Evolutionary conservation across 805 yeast genomes (phyloP).

Genomic region (Candida ficus): DNA sequence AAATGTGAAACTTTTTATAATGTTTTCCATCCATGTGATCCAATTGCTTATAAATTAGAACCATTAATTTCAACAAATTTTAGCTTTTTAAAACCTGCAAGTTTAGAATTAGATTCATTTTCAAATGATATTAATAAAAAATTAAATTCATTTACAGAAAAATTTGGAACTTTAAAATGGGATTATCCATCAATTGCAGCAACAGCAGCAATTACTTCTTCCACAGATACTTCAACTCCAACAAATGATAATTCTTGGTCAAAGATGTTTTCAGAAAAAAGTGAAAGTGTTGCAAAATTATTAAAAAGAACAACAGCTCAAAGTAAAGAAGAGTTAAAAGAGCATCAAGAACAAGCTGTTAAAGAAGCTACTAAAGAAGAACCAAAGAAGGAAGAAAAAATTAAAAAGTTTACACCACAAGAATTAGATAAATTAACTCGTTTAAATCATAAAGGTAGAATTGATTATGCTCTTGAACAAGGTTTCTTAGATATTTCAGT

Average conservation of each 20-base stretch:
- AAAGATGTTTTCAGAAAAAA: not conserved
- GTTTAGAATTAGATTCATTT: slow-evolving; percentile 1
- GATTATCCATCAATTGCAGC: slow-evolving; percentile 1
- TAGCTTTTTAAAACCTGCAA: slow-evolving; percentile 6
- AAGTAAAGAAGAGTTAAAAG: not conserved
- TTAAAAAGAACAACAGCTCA: not conserved
- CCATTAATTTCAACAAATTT: slow-evolving; percentile 54
- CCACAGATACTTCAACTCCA: not conserved
- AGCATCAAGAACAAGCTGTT: not conserved
- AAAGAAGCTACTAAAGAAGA: not conserved
- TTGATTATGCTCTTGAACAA: slow-evolving; percentile 77
- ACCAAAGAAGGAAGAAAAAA: not conserved
- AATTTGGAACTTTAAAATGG: slow-evolving; percentile 2
- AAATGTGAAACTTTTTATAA: slow-evolving; percentile 68
- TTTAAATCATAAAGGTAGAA: slow-evolving; percentile 68
- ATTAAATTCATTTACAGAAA: slow-evolving; percentile 3
- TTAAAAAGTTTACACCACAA: slow-evolving; percentile 19
- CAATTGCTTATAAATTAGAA: slow-evolving; percentile 84
- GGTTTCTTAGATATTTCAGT: slow-evolving; percentile 76
- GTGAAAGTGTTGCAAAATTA: slow-evolving; percentile 7
- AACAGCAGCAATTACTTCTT: not conserved
- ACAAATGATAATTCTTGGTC: too few relatives aligned
- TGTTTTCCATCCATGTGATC: slow-evolving; percentile 86
- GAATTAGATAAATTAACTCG: slow-evolving; percentile 33
- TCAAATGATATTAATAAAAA: slow-evolving; percentile 6